These are phyloP conservation scores for Cryphonectria nitschkei DNA, from an alignment of 2,329 filamentous ascomycete species.

Conservation along the genomic window DNA sequence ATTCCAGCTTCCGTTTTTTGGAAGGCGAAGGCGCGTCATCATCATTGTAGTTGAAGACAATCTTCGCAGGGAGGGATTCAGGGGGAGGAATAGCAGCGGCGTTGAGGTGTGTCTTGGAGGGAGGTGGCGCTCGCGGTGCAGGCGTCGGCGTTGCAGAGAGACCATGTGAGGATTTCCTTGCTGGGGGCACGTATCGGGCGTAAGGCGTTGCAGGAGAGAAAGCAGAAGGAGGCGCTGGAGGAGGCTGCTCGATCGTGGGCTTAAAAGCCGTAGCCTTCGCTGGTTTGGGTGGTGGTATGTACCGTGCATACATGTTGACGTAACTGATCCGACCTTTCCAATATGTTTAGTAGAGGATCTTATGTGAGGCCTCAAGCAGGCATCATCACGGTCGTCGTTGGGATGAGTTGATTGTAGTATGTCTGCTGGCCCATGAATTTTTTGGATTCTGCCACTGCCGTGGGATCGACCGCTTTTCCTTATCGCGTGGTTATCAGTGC, in stretches of 20 bases:
- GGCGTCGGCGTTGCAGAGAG: background rate
- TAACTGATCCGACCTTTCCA: too few relatives aligned
- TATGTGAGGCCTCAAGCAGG: background rate
- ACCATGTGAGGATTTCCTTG: constrained; percentile 4
- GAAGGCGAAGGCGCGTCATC: constrained; percentile 24
- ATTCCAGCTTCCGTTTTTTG: constrained; percentile 29
- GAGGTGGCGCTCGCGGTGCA: constrained; percentile 7
- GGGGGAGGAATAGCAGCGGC: constrained; percentile 26
- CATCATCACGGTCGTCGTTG: background rate
- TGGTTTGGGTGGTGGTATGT: constrained; percentile 42
- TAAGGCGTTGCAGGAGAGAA: constrained; percentile 28
- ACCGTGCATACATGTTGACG: constrained; percentile 40
- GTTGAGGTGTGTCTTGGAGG: constrained; percentile 25
- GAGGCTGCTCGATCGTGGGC: constrained; percentile 20
- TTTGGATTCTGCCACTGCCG: constrained; percentile 39
- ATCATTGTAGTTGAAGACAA: constrained; percentile 35
- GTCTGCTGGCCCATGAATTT: constrained; percentile 22
- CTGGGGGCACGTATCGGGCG: constrained; percentile 30
- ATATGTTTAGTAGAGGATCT: background rate
- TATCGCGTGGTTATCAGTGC: constrained; percentile 26
- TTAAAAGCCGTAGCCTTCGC: constrained; percentile 34
- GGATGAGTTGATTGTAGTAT: background rate
- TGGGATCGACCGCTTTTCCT: constrained; percentile 40
- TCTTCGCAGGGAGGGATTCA: constrained; percentile 21
- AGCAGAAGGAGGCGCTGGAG: constrained; percentile 32